Evolutionary conservation across 2,329 filamentous ascomycete genomes (phyloP).

Genomic region (Endocalyx cinctus): DNA sequence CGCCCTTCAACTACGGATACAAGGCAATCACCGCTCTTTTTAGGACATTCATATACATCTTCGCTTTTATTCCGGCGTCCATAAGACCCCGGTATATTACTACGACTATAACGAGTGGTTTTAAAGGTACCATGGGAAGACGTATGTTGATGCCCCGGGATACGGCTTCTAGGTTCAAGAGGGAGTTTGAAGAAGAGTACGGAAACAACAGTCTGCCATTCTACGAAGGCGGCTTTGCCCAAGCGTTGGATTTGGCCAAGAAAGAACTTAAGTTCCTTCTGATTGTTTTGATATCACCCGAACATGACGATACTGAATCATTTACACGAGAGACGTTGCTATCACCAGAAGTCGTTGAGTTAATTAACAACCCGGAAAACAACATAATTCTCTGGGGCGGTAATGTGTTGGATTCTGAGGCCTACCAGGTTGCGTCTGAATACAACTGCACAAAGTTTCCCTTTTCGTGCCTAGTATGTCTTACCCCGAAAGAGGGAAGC

Average conservation of each 20-base stretch:
- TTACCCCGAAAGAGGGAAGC: conserved; percentile 78
- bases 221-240: conserved; percentile 84
- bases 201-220: conserved; percentile 69
- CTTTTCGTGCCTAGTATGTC: conserved; percentile 79
- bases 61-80: conserved; percentile 72
- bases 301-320: conserved; percentile 84
- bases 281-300: conserved; percentile 83
- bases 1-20: conserved; percentile 77
- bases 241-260: conserved; percentile 86
- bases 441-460: conserved; percentile 90
- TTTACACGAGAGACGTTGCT: conserved; percentile 83
- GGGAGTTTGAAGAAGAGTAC: conserved; percentile 94
- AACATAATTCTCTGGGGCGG: conserved; percentile 89
- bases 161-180: conserved; percentile 80
- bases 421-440: conserved; percentile 85
- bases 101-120: conserved; percentile 46
- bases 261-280: conserved; percentile 86
- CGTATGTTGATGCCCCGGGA: conserved; percentile 79
- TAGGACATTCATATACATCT: conserved; percentile 69
- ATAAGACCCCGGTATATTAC: conserved; percentile 52
- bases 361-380: conserved; percentile 69
- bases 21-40: conserved; percentile 64
- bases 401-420: conserved; percentile 87
- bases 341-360: conserved; percentile 66
- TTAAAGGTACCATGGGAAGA: conserved; percentile 62